Evolutionary conservation across 2,329 filamentous ascomycete species (phyloP).

Genomic region (Coleophoma eucalyptorum): DNA sequence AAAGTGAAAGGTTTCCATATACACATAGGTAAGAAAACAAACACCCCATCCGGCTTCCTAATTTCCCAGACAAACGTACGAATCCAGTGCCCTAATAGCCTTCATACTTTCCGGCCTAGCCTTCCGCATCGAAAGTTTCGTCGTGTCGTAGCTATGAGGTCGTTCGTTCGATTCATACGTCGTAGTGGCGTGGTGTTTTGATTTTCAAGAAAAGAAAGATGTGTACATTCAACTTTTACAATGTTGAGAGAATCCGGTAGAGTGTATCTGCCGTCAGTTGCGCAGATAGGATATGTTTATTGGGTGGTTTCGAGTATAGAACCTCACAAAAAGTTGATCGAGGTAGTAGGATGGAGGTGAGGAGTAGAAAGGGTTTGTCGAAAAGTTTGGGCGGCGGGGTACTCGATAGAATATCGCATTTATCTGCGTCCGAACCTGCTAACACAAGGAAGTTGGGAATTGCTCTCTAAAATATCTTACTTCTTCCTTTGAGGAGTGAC

Average conservation of each 20-base stretch:
- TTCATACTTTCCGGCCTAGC: neutral
- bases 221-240: neutral
- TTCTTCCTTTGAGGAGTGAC: constrained; percentile 69
- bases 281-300: constrained; percentile 2
- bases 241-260: neutral
- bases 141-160: neutral
- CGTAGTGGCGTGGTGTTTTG: neutral
- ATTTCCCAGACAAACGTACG: neutral
- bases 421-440: constrained; percentile 97
- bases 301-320: neutral
- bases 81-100: too few relatives aligned
- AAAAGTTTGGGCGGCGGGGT: constrained; percentile 1
- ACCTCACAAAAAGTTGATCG: neutral
- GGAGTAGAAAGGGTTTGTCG: neutral
- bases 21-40: neutral
- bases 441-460: constrained; percentile 69
- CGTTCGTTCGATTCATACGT: neutral
- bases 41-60: neutral
- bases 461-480: constrained; percentile 59
- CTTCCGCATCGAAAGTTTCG: neutral
- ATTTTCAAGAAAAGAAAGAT: neutral
- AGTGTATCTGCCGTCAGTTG: neutral
- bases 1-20: neutral
- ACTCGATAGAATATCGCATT: constrained; percentile 22
- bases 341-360: neutral